Evolutionary conservation across 352 stramenopile species (phyloP), one percentile per base, ranked within the genome.

Genomic region (Pythium brassicae): DNA sequence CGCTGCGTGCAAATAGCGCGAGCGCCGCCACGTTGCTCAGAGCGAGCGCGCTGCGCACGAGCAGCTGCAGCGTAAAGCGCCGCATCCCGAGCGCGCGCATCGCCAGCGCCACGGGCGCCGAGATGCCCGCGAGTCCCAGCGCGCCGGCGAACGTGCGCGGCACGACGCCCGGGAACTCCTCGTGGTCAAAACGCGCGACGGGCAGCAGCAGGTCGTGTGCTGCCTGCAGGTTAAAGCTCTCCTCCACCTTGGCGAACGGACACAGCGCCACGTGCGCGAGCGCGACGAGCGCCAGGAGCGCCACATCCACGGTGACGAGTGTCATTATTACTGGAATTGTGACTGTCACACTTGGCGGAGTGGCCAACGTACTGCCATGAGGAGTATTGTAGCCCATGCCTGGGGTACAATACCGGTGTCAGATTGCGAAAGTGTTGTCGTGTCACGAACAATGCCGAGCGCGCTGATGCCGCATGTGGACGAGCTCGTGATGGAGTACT

Each of bases 141-240:
- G 92, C 77, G 19, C 93, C 92, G 25, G 97, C 46, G 75, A 99
- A 99, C 2, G 96, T 99, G 52, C 97, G 84, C 34, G 97, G 97
- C 35, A 99, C 97, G 14, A 99, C 97, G 22, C 97, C 97, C 0
- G 97, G 96, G 73, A 98, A 99, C 61, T 92, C 78, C 37, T 98
- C 72, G 79, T 99, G 97, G 80, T 99, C 97, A 65, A 96, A 99
- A 94, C 59, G 39, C 69, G 54, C 32, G 63, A 53, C 40, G 68
- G 58, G 82, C 9, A 86, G 83, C 29, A 98, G 87, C 25, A 99
- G 62, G 72, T 99, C 97, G 72, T 99, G 96, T 19, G 92, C 96
- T 11, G 97, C 97, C 80, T 99, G 97, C 20, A 98, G 71, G 65
- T 99, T 98, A 72, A 99, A 99, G 53, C 88, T 98, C 76, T 99